Conservation (phyloP, 2,329 filamentous ascomycete genomes). For the Helotiales sp. region DNA sequence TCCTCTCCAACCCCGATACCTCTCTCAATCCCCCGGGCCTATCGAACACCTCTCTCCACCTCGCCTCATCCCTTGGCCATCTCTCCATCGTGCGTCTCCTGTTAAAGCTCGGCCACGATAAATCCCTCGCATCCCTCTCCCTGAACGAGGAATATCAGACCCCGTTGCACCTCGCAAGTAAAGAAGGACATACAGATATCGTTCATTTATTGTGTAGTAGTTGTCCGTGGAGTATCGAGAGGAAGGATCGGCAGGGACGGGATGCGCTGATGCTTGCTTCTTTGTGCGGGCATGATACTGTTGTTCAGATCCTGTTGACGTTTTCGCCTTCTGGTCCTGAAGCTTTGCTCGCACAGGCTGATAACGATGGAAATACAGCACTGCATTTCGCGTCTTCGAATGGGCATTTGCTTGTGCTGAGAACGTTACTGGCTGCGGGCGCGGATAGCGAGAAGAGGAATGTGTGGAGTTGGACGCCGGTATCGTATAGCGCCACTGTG, state of each 20-base stretch:
- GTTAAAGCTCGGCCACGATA: constrained; percentile 64
- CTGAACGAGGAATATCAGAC: constrained; percentile 81
- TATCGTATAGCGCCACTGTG: constrained; percentile 80
- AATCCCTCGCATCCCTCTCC: constrained; percentile 45
- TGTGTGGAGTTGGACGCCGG: constrained; percentile 76
- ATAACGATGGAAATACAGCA: constrained; percentile 79
- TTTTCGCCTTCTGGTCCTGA: constrained; percentile 46
- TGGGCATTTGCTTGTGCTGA: constrained; percentile 74
- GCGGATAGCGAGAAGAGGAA: constrained; percentile 74
- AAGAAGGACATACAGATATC: constrained; percentile 68
- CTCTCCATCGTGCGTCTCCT: constrained; percentile 68
- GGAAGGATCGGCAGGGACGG: constrained; percentile 65
- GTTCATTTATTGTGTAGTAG: constrained; percentile 69
- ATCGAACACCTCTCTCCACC: constrained; percentile 81
- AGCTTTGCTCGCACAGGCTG: constrained; percentile 50
- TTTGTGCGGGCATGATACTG: constrained; percentile 60
- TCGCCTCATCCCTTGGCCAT: constrained; percentile 74
- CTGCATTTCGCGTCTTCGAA: constrained; percentile 84
- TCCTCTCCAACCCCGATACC: constrained; percentile 78
- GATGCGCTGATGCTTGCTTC: constrained; percentile 72
- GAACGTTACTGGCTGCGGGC: constrained; percentile 76
- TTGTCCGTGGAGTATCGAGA: constrained; percentile 50
- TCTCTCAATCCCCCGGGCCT: constrained; percentile 58
- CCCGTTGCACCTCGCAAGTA: constrained; percentile 76
- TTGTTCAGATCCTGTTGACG: constrained; percentile 64